Conservation (phyloP, 2,329 filamentous ascomycete species). For the Cladosporium austrohemisphaericum region DNA sequence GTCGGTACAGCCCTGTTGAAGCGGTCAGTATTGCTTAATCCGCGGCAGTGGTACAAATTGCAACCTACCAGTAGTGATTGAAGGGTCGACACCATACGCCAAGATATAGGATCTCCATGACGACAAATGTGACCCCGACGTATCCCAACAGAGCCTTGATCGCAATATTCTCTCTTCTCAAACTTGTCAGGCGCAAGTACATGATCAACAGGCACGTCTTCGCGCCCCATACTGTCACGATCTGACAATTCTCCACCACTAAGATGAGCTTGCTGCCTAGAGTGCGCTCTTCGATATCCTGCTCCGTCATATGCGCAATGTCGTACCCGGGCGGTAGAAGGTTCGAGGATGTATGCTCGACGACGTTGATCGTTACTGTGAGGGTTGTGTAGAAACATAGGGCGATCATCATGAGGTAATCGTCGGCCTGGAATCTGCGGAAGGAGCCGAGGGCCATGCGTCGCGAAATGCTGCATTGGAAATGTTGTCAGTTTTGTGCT, state of each 20-base stretch:
- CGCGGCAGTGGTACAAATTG: neutral
- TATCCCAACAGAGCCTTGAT: slow-evolving; percentile 35
- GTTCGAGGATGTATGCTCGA: slow-evolving; percentile 40
- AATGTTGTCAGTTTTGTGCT: slow-evolving; percentile 1
- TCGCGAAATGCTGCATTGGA: slow-evolving; percentile 39
- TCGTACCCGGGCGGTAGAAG: slow-evolving; percentile 45
- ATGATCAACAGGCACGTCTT: slow-evolving; percentile 38
- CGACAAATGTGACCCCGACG: slow-evolving; percentile 32
- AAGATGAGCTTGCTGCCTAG: slow-evolving; percentile 39
- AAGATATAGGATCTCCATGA: slow-evolving; percentile 41
- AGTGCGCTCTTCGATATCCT: slow-evolving; percentile 25
- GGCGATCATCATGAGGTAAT: slow-evolving; percentile 55
- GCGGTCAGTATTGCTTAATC: neutral
- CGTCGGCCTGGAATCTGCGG: slow-evolving; percentile 52
- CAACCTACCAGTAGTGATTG: slow-evolving; percentile 34
- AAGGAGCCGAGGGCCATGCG: slow-evolving; percentile 45
- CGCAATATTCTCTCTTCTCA: slow-evolving; percentile 34
- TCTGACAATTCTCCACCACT: slow-evolving; percentile 39
- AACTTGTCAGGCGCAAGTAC: slow-evolving; percentile 37
- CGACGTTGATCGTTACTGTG: slow-evolving; percentile 47
- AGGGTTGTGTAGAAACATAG: slow-evolving; percentile 48
- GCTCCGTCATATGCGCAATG: slow-evolving; percentile 36
- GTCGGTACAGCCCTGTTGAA: slow-evolving; percentile 24
- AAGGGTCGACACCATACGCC: slow-evolving; percentile 40
- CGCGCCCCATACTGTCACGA: slow-evolving; percentile 36